Evolutionary conservation across 495 filamentous ascomycete genomes (phyloP).

Genomic region (Penicilliopsis zonata): DNA sequence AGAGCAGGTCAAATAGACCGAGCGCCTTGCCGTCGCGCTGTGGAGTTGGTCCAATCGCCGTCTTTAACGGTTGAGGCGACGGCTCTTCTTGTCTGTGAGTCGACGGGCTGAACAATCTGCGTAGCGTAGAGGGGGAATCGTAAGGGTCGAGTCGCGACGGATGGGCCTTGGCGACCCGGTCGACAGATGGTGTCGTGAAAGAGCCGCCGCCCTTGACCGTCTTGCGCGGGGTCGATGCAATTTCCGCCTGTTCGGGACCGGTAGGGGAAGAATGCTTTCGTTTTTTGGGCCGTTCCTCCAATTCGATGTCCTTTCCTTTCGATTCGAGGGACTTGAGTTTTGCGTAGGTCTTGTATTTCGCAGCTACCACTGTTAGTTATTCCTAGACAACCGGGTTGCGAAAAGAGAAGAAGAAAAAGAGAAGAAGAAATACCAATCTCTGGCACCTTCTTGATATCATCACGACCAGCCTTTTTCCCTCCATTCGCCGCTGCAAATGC

Average conservation of each 20-base stretch:
- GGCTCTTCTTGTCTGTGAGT: slow-evolving; percentile 28
- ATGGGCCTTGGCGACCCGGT: slow-evolving; percentile 19
- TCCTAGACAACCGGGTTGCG: too few relatives aligned
- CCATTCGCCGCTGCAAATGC: slow-evolving; percentile 55
- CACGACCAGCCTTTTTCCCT: slow-evolving; percentile 66
- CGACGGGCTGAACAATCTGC: slow-evolving; percentile 50
- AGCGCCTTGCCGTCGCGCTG: slow-evolving; percentile 80
- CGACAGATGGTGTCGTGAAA: slow-evolving; percentile 36
- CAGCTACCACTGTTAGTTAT: slow-evolving; percentile 42
- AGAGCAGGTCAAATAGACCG: slow-evolving; percentile 82
- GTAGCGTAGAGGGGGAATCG: slow-evolving; percentile 44
- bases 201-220: slow-evolving; percentile 17
- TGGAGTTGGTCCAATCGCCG: slow-evolving; percentile 71
- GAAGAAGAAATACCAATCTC: slow-evolving; percentile 52
- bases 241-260: slow-evolving; percentile 9
- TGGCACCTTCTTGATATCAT: slow-evolving; percentile 77
- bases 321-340: slow-evolving; percentile 49
- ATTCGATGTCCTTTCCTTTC: slow-evolving; percentile 14
- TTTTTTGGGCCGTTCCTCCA: slow-evolving; percentile 21
- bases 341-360: slow-evolving; percentile 87
- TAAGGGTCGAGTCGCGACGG: slow-evolving; percentile 39
- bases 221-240: slow-evolving; percentile 19
- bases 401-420: neutral
- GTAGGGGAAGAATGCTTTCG: slow-evolving; percentile 26
- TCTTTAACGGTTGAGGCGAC: slow-evolving; percentile 22